Evolutionary conservation across 305 asterid species (phyloP).

Genomic region (Stenogyne calaminthoides): DNA sequence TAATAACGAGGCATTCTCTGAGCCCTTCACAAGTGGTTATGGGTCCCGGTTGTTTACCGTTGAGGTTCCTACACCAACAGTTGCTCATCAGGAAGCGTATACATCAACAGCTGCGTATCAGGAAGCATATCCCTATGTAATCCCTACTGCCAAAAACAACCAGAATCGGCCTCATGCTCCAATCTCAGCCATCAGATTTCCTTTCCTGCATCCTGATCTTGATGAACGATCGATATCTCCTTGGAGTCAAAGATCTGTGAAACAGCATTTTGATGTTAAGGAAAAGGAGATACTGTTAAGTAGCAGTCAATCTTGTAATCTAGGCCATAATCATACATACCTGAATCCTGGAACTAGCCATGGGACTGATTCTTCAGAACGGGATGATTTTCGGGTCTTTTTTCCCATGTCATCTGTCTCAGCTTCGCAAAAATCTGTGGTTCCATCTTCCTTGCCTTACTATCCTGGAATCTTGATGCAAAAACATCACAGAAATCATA

Average conservation of each 20-base stretch:
- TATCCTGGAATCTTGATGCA: constrained; percentile 35
- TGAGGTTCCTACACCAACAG: constrained; percentile 5
- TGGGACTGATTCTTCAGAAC: constrained; percentile 32
- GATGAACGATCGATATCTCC: constrained; percentile 40
- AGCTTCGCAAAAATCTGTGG: constrained; percentile 30
- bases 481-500: constrained; percentile 31
- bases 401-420: constrained; percentile 31
- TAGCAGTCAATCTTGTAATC: constrained; percentile 30
- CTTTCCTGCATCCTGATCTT: constrained; percentile 48
- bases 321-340: constrained; percentile 36
- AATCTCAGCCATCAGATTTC: constrained; percentile 45
- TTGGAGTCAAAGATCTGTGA: constrained; percentile 42
- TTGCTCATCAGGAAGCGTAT: constrained; percentile 16
- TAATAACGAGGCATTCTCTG: constrained; percentile 33
- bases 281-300: constrained; percentile 34
- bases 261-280: constrained; percentile 30
- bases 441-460: constrained; percentile 35
- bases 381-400: constrained; percentile 31
- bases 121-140: constrained; percentile 32
- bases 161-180: constrained; percentile 34
- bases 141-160: constrained; percentile 34
- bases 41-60: constrained; percentile 24
- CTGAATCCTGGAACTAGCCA: constrained; percentile 32
- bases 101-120: too few species aligned
- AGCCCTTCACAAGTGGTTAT: constrained; percentile 39